phyloP scores from a whole-genome alignment of 441 rosid species.

The Cnidoscolus chayamansa region DNA sequence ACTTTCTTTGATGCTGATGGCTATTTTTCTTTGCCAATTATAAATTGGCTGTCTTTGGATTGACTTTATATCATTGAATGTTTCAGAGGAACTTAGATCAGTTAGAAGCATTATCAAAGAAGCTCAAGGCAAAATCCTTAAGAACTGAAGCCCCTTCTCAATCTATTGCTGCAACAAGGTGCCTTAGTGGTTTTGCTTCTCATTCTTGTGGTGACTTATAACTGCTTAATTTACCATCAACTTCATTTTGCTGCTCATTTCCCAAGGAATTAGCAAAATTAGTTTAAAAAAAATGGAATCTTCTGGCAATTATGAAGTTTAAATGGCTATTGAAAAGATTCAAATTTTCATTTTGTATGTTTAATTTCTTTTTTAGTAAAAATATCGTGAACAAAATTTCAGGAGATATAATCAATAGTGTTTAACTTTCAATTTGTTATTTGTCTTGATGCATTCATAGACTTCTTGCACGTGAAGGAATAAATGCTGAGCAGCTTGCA shows the following conservation, averaged over 20 bases:
- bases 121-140: constrained; percentile 85
- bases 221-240: background rate
- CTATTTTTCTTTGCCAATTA: background rate
- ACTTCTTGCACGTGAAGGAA: constrained; percentile 96
- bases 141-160: constrained; percentile 89
- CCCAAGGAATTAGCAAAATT: background rate
- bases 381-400: constrained; percentile 1
- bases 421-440: background rate
- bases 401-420: background rate
- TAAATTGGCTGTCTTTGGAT: background rate
- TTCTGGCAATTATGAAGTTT: background rate
- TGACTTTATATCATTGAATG: constrained; percentile 16
- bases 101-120: constrained; percentile 85
- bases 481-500: constrained; percentile 93
- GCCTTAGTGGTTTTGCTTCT: background rate
- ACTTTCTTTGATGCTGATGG: background rate
- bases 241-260: background rate
- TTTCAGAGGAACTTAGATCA: constrained; percentile 89
- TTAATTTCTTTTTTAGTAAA: background rate
- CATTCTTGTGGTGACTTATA: background rate
- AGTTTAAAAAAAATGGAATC: background rate
- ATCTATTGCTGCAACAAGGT: constrained; percentile 97
- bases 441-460: constrained; percentile 33
- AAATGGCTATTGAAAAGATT: background rate
- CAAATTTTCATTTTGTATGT: background rate